Evolutionary conservation across 768 basidiomycete species (phyloP).

Genomic region (Termitomyces sp.): DNA sequence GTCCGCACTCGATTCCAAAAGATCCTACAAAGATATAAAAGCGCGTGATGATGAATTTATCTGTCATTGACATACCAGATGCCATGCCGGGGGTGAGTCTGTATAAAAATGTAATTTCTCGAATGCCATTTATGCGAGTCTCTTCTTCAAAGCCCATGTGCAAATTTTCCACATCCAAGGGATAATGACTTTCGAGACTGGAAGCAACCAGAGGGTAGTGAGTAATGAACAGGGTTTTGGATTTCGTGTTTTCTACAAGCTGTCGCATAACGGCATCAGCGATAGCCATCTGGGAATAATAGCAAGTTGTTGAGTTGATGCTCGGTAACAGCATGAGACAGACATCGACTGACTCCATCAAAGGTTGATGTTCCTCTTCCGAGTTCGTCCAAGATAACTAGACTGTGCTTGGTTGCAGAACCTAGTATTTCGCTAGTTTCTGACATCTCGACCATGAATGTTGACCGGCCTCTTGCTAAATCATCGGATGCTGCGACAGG

Average conservation of each 20-base stretch:
- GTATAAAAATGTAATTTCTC: slow-evolving; percentile 87
- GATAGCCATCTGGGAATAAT: slow-evolving; percentile 65
- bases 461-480: slow-evolving; percentile 79
- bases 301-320: background rate
- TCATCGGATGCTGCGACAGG: slow-evolving; percentile 71
- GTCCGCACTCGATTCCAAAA: slow-evolving; percentile 90
- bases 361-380: slow-evolving; percentile 90
- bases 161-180: slow-evolving; percentile 60
- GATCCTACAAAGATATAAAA: slow-evolving; percentile 39
- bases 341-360: slow-evolving; percentile 55
- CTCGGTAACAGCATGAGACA: background rate
- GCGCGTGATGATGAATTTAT: background rate
- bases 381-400: slow-evolving; percentile 88
- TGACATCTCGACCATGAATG: slow-evolving; percentile 96
- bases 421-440: slow-evolving; percentile 89
- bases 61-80: slow-evolving; percentile 26
- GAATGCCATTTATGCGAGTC: slow-evolving; percentile 60
- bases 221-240: slow-evolving; percentile 88
- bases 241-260: slow-evolving; percentile 49
- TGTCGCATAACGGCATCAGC: slow-evolving; percentile 77
- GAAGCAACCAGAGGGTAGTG: slow-evolving; percentile 87
- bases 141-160: slow-evolving; percentile 85
- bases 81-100: slow-evolving; percentile 66
- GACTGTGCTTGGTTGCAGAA: slow-evolving; percentile 63
- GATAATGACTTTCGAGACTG: slow-evolving; percentile 55